A percentile compares a stretch with the other conserved stretches of the same genome.
Conservation (phyloP, 805 yeast species). For the Yarrowia porcina region DNA sequence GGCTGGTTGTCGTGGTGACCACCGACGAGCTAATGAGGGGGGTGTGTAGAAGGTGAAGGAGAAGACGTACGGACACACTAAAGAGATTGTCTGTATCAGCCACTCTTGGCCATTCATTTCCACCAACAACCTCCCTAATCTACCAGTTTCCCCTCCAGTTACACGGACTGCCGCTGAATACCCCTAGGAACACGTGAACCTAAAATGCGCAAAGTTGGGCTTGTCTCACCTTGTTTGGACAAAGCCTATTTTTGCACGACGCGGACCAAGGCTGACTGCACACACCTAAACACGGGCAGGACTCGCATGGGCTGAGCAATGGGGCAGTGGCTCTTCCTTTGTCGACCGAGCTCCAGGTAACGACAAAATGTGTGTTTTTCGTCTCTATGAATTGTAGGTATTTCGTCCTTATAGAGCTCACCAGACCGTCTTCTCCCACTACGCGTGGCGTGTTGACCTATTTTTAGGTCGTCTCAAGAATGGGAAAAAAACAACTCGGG, state of each 20-base stretch:
- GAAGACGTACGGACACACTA: no score
- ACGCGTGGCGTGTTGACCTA: neutral
- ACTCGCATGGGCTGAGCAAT: constrained; percentile 24
- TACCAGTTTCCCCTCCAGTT: neutral
- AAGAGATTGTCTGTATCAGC: no score
- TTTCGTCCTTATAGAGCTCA: no score
- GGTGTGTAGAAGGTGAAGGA: no score
- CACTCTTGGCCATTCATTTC: no score
- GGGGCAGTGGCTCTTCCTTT: neutral
- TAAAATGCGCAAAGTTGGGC: neutral
- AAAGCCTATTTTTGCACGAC: constrained; percentile 18
- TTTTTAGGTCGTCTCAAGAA: no score
- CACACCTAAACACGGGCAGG: constrained; percentile 12
- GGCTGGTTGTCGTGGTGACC: constrained; percentile 12
- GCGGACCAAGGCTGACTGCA: constrained; percentile 13
- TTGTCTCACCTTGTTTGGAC: constrained; percentile 15
- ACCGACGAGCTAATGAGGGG: neutral
- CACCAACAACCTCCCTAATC: no score
- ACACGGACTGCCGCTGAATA: neutral
- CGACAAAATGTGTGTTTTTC: no score
- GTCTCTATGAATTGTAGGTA: no score
- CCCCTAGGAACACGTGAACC: constrained; percentile 22
- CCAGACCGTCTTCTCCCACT: no score
- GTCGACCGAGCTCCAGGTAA: neutral
- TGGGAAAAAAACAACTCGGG: neutral